phyloP scores from a whole-genome alignment of 78 protist genomes.

The Creolimax fragrantissima region DNA sequence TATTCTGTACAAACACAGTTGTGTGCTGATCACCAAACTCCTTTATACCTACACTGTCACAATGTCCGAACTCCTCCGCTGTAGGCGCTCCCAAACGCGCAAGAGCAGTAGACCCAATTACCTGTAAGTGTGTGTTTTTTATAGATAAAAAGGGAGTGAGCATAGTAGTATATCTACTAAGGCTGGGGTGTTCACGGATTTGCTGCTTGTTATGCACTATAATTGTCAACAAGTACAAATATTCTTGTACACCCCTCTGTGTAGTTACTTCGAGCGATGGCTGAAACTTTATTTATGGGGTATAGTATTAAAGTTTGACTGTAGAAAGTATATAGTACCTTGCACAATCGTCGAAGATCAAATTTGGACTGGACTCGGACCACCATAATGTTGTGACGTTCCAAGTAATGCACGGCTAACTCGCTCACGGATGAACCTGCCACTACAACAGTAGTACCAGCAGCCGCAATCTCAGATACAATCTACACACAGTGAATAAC shows the following conservation, averaged over 20 bases:
- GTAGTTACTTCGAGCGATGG: too few relatives aligned
- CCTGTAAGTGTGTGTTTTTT: too few relatives aligned
- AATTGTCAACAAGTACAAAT: too few relatives aligned
- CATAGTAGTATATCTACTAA: too few relatives aligned
- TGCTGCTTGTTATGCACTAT: too few relatives aligned
- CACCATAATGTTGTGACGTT: constrained; percentile 75
- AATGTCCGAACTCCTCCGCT: constrained; percentile 81
- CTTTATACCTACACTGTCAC: constrained; percentile 44
- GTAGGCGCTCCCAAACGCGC: constrained; percentile 72
- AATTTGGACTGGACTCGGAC: constrained; percentile 83
- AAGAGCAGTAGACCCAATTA: background rate
- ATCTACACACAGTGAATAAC: too few relatives aligned
- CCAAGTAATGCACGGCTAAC: constrained; percentile 90
- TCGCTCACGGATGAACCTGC: constrained; percentile 82
- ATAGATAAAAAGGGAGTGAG: too few relatives aligned
- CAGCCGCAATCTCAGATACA: constrained; percentile 68
- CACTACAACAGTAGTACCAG: constrained; percentile 89
- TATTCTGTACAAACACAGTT: constrained; percentile 61
- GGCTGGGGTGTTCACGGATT: too few relatives aligned
- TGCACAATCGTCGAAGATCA: constrained; percentile 89
- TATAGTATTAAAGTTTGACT: too few relatives aligned
- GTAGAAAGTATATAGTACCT: constrained; percentile 82
- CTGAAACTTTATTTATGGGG: too few relatives aligned
- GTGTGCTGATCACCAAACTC: constrained; percentile 65
- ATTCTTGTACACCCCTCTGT: too few relatives aligned